Evolutionary conservation across 2,329 filamentous ascomycete genomes (phyloP).

Genomic region (Penicillium thymicola): DNA sequence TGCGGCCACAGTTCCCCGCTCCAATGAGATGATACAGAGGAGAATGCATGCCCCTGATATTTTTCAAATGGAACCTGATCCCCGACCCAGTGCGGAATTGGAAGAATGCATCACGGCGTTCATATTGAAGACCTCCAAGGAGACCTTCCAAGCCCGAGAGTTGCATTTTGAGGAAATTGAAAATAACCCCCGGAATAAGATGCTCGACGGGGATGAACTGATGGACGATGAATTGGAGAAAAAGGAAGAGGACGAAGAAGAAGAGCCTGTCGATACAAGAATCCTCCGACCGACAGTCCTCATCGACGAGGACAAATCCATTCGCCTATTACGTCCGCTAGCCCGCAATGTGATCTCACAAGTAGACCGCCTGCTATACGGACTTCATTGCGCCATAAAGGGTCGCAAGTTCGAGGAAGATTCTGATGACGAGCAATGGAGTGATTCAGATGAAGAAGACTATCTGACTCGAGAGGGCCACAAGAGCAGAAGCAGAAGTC

Average conservation of each 20-base stretch:
- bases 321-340: constrained; percentile 62
- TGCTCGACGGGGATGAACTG: constrained; percentile 16
- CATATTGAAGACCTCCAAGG: constrained; percentile 65
- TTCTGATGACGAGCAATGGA: constrained; percentile 29
- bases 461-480: constrained; percentile 2
- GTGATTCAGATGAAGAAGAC: constrained; percentile 26
- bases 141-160: constrained; percentile 53
- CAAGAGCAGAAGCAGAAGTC: constrained; percentile 17
- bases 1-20: constrained; percentile 58
- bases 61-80: constrained; percentile 45
- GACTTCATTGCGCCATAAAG: constrained; percentile 65
- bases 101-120: constrained; percentile 68
- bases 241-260: constrained; percentile 14
- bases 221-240: constrained; percentile 4
- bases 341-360: constrained; percentile 67
- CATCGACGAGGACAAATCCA: constrained; percentile 36
- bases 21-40: constrained; percentile 49
- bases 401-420: constrained; percentile 42
- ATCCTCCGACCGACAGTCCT: constrained; percentile 29
- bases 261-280: constrained; percentile 10
- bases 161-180: constrained; percentile 26
- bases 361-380: constrained; percentile 66
- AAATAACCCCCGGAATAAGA: constrained; percentile 8
- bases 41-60: constrained; percentile 54
- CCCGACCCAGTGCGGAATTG: constrained; percentile 58